Percentiles rank a stretch among this genome's conserved stretches.
These are phyloP conservation scores for Pulveroboletus sp. DNA, from an alignment of 768 basidiomycete genomes.

Conservation along the genomic window DNA sequence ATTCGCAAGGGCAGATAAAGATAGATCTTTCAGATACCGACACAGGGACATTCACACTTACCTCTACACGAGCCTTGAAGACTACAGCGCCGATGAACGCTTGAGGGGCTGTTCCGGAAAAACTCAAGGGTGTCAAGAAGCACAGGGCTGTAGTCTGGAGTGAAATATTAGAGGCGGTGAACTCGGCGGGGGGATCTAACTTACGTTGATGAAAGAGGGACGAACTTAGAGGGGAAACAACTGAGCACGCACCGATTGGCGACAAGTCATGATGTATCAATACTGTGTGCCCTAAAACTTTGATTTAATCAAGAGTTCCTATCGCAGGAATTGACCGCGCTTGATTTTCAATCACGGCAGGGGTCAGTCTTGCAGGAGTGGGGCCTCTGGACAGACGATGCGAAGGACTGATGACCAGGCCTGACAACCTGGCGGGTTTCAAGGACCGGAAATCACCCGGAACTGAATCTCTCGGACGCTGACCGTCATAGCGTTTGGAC, in stretches of 20 bases:
- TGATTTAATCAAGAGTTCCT: conserved; percentile 4
- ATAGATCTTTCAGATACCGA: neutral
- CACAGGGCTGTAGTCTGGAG: conserved; percentile 3
- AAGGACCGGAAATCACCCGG: no score
- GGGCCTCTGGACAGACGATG: neutral
- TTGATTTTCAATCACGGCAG: conserved; percentile 1
- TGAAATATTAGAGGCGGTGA: conserved; percentile 1
- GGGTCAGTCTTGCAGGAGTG: neutral
- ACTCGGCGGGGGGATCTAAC: neutral
- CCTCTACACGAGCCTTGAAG: neutral
- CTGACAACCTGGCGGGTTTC: no score
- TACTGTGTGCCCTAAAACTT: conserved; percentile 10
- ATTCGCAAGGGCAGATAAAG: neutral
- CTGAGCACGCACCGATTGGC: neutral
- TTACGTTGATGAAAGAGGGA: conserved; percentile 1
- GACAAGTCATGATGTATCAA: conserved; percentile 1
- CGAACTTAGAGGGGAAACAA: conserved; percentile 1
- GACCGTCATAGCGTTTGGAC: no score
- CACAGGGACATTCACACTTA: neutral
- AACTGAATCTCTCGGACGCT: no score
- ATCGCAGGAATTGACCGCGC: conserved; percentile 10
- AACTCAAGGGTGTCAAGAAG: neutral
- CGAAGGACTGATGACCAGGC: neutral
- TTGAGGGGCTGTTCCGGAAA: neutral
- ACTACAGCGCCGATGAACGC: neutral